Evolutionary conservation across 2,329 filamentous ascomycete species (phyloP), one percentile per base, ranked within the genome.

Genomic region (Phoma herbarum): DNA sequence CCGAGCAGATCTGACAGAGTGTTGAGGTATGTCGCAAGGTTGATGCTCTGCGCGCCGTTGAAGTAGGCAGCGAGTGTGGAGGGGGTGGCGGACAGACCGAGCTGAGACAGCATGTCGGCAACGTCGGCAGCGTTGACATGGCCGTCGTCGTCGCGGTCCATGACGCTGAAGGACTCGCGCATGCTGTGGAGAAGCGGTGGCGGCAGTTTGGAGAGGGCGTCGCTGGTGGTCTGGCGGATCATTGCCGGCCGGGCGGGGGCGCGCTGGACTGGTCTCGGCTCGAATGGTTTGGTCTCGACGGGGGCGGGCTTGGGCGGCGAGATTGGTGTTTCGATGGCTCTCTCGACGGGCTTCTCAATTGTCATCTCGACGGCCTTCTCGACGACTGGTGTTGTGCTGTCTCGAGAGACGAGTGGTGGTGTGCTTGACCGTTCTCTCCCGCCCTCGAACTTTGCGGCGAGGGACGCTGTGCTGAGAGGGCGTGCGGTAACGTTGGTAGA

Each of bases 91-190:
- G 93, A 90, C 29, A 97, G 86, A 39, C 94, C 93, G 47, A 97
- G 83, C 71, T 96, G 93, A 59, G 85, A 87, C 29, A 99, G 85
- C 85, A 97, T 96, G 69, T 96, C 91, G 16, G 87, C 87, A 5
- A 99, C 88, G 74, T 96, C 92, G 22, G 94, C 90, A 59, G 90
- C 85, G 65, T 89, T 90, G 61, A 99, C 89, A 49, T 86, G 82
- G 18, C 94, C 93, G 71, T 95, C 92, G 71, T 92, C 93, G 77
- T 95, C 90, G 60, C 92, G 86, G 77, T 98, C 95, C 45, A 99
- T 84, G 59, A 97, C 93, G 77, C 96, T 92, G 77, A 98, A 99
- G 0, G 90, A 92, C 74, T 98, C 94, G 60, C 95, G 87, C 78
- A 99, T 86, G 68, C 92, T 91, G 70, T 93, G 88, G 33, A 97